Evolutionary conservation across 2,329 filamentous ascomycete genomes (phyloP), one percentile per base, ranked within the genome.

Genomic region (Hawksworthiomyces lignivorus): DNA sequence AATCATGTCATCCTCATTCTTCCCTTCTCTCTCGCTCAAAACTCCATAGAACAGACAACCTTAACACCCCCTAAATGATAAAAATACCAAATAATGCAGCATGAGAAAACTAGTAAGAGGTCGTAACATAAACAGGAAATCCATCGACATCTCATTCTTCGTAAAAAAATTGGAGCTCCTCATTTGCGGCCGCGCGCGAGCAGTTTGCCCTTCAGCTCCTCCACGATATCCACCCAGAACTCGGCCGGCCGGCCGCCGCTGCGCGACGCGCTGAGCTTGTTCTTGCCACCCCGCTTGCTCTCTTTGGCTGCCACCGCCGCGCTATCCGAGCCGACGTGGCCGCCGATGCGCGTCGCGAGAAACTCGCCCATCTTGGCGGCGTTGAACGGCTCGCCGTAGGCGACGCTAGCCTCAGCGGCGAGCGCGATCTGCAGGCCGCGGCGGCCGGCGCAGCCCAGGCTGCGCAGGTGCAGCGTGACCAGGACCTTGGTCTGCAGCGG

Each of bases 351-450:
- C 27, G 72, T 71, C 11, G 65, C 59, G 48, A 92, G 56, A 50
- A 84, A 88, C 42, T 87, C 82, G n/a, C 65, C 68, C 67, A 92
- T 81, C 61, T 86, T 88, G 37, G 69, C 74, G 49, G 80, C 77
- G 49, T 87, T 85, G 58, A 89, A 88, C 46, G 75, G 71, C 62
- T 90, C 84, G 0, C 86, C 86, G 56, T 92, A 92, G 3, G 87
- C 67, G 1, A 89, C 77, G 39, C 67, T 69, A 0, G 79, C 83
- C 6, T 62, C 62, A 19, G 84, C 63, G 12, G 61, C 58, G 27
- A 86, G 68, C 1, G 75, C 69, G 10, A 82, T 62, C 21, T 35
- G 39, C 18, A 45, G 21, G 11, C 18, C 11, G 8, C 18, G n/a
- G 11, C 11, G 38, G 9, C 15, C 21, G 8, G 24, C 30, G 36